phyloP scores from a whole-genome alignment of 139 green algal genomes.

The Tetraselmis striata region DNA sequence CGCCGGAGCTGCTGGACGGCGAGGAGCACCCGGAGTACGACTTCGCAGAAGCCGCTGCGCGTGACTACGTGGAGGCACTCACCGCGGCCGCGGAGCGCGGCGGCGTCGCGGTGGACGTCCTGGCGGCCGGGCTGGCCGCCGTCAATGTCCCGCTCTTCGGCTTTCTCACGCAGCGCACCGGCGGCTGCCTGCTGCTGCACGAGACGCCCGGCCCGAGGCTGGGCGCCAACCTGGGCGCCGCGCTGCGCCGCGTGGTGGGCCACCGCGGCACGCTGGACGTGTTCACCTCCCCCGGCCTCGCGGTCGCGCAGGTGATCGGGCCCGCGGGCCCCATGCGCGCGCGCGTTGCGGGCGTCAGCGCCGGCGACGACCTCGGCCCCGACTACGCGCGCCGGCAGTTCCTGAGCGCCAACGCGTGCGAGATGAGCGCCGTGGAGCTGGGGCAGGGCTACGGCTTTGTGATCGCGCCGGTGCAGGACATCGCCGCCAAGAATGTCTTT shows the following conservation, averaged over 20 bases:
- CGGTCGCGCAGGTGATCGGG: constrained; percentile 34
- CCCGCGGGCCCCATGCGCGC: constrained; percentile 1
- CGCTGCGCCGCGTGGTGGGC: constrained; percentile 21
- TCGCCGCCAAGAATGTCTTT: constrained; percentile 8
- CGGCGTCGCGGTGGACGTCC: constrained; percentile 35
- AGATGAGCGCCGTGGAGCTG: constrained; percentile 29
- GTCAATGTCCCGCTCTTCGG: constrained; percentile 28
- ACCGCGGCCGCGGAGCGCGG: constrained; percentile 7
- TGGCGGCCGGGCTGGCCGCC: constrained; percentile 25
- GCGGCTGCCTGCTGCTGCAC: constrained; percentile 28
- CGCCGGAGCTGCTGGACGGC: constrained; percentile 13
- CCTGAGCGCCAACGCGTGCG: background rate
- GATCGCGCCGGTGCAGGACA: constrained; percentile 24
- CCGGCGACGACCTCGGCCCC: background rate
- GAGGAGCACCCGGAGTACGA: constrained; percentile 5
- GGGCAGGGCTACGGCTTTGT: constrained; percentile 18
- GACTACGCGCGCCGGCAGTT: background rate
- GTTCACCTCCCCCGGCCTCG: constrained; percentile 18
- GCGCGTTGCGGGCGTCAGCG: background rate
- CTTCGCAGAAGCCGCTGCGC: constrained; percentile 5
- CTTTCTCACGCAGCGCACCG: constrained; percentile 22
- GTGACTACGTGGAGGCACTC: constrained; percentile 23
- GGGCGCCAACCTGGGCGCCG: constrained; percentile 10
- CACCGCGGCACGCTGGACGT: constrained; percentile 29
- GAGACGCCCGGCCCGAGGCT: constrained; percentile 31